Evolutionary conservation across 129 eudicot species (phyloP).

Genomic region (Erigeron canadensis): DNA sequence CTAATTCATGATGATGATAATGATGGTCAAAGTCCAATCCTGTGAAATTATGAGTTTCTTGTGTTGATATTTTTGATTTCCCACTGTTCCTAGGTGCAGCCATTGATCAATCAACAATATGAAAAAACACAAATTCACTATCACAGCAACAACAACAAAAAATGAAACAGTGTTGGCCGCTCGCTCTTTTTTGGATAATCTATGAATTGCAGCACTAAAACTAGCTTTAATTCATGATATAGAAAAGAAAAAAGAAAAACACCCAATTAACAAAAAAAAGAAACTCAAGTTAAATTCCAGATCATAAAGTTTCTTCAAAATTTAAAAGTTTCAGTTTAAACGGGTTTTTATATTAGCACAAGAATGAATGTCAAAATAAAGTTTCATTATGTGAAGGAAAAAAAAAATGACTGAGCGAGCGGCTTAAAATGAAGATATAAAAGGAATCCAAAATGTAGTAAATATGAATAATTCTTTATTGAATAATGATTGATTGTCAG

Average conservation of each 20-base stretch:
- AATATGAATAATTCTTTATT: conserved; percentile 9
- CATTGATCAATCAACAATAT: conserved; percentile 35
- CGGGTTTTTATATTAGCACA: background rate
- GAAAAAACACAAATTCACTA: conserved; percentile 18
- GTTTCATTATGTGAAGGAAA: conserved; percentile 12
- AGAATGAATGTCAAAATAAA: conserved; percentile 19
- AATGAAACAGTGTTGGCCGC: conserved; percentile 39
- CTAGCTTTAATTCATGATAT: conserved; percentile 27
- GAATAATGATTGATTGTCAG: conserved; percentile 6
- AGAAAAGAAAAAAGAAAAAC: background rate
- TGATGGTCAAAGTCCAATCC: conserved; percentile 49
- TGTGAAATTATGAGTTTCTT: conserved; percentile 25
- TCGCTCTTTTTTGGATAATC: conserved; percentile 36
- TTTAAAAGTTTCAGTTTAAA: background rate
- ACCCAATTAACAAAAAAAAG: conserved; percentile 15
- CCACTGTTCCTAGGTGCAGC: conserved; percentile 46
- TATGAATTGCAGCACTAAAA: conserved; percentile 37
- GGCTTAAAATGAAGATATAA: conserved; percentile 24
- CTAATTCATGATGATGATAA: background rate
- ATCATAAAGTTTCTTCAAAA: conserved; percentile 15
- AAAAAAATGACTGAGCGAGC: conserved; percentile 44
- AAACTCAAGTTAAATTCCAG: conserved; percentile 28
- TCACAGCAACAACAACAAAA: background rate
- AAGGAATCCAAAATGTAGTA: conserved; percentile 34
- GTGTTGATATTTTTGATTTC: conserved; percentile 43